These are phyloP conservation scores for Zymoseptoria tritici DNA, from an alignment of 2,329 filamentous ascomycete genomes.

Conservation along the genomic window DNA sequence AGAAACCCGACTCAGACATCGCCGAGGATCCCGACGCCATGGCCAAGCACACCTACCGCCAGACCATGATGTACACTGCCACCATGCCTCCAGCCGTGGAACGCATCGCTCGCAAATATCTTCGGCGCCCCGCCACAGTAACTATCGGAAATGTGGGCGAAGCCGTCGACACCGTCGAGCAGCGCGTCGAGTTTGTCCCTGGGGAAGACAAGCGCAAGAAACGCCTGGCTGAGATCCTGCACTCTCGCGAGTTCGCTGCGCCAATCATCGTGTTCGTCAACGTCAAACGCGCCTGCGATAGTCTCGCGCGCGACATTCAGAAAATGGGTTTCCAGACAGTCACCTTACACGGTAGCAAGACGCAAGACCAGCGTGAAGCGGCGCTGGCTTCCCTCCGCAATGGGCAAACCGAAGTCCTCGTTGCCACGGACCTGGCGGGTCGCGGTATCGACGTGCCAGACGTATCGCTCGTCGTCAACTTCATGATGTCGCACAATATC, in stretches of 20 bases:
- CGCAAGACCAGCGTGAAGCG: constrained; percentile 93
- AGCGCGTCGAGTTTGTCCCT: constrained; percentile 83
- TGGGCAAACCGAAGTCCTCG: constrained; percentile 75
- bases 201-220: constrained; percentile 97
- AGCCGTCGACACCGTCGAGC: constrained; percentile 95
- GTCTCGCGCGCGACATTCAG: constrained; percentile 88
- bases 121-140: constrained; percentile 84
- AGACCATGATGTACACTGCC: constrained; percentile 99
- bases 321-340: constrained; percentile 85
- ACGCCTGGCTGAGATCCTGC: constrained; percentile 82
- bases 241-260: constrained; percentile 68
- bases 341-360: constrained; percentile 91
- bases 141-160: constrained; percentile 92
- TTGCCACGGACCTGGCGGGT: constrained; percentile 90
- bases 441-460: constrained; percentile 97
- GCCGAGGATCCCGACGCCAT: constrained; percentile 83
- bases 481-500: constrained; percentile 93
- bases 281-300: constrained; percentile 98
- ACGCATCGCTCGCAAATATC: constrained; percentile 93
- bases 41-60: constrained; percentile 77
- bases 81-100: constrained; percentile 93
- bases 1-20: constrained; percentile 89
- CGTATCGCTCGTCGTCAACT: constrained; percentile 91
- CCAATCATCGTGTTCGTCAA: constrained; percentile 99
- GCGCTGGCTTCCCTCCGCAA: constrained; percentile 78